These are phyloP conservation scores for Verticillium albo-atrum DNA, from an alignment of 2,329 filamentous ascomycete genomes.

Conservation along the genomic window DNA sequence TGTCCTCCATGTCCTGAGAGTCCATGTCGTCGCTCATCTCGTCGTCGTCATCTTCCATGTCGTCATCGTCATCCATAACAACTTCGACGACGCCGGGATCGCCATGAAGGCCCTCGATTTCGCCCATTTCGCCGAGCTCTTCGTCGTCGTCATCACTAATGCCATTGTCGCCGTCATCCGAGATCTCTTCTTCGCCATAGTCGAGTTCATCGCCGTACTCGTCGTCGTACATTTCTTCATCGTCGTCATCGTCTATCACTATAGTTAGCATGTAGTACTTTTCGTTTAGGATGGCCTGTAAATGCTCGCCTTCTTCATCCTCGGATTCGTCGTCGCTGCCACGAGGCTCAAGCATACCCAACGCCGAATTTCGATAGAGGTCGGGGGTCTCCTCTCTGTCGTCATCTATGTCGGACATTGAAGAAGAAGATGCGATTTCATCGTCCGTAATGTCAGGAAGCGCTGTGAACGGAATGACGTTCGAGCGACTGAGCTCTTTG, in stretches of 20 bases:
- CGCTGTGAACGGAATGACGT: slow-evolving; percentile 64
- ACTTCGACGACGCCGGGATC: slow-evolving; percentile 65
- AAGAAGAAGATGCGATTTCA: slow-evolving; percentile 82
- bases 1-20: slow-evolving; percentile 48
- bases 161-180: slow-evolving; percentile 75
- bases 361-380: slow-evolving; percentile 90
- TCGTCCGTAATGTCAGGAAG: slow-evolving; percentile 71
- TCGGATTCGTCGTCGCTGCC: slow-evolving; percentile 73
- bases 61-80: slow-evolving; percentile 69
- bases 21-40: slow-evolving; percentile 48
- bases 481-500: slow-evolving; percentile 76
- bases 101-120: slow-evolving; percentile 70
- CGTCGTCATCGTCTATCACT: slow-evolving; percentile 52
- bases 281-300: not conserved
- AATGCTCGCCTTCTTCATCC: slow-evolving; percentile 56
- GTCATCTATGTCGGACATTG: slow-evolving; percentile 81
- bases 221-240: slow-evolving; percentile 90
- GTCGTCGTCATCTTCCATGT: slow-evolving; percentile 60
- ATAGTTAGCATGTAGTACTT: slow-evolving; percentile 14
- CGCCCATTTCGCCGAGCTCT: slow-evolving; percentile 75
- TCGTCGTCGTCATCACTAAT: slow-evolving; percentile 82
- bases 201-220: slow-evolving; percentile 92
- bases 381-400: slow-evolving; percentile 93
- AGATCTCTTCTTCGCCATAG: slow-evolving; percentile 76
- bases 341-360: slow-evolving; percentile 88